Conservation (phyloP, 2,329 filamentous ascomycete species). For the Trichoderma sp. region DNA sequence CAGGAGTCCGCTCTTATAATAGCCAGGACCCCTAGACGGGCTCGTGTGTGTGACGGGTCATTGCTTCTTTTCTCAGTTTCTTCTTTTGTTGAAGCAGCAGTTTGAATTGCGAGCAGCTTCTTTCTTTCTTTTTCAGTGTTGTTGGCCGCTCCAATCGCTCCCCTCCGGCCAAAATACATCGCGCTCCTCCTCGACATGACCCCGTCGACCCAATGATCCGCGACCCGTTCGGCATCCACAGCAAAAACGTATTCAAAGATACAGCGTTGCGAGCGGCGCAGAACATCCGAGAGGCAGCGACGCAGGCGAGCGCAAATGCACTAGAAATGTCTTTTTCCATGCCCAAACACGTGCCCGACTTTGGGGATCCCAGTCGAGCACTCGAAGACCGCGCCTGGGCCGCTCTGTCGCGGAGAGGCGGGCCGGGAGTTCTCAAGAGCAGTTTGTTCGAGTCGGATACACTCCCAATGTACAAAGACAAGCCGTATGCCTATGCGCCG, state of each 20-base stretch:
- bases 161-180: not conserved
- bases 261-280: conserved; percentile 49
- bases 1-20: not conserved
- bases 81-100: not conserved
- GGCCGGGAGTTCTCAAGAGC: conserved; percentile 46
- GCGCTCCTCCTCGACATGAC: conserved; percentile 31
- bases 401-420: conserved; percentile 42
- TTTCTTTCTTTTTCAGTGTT: not conserved
- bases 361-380: conserved; percentile 63
- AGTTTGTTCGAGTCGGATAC: conserved; percentile 58
- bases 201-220: conserved; percentile 40
- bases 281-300: conserved; percentile 49
- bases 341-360: conserved; percentile 70
- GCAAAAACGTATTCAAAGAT: conserved; percentile 49
- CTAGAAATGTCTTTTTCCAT: conserved; percentile 66
- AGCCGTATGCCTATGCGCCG: conserved; percentile 75
- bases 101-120: not conserved
- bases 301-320: conserved; percentile 51
- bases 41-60: conserved; percentile 4
- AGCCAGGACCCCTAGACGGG: conserved; percentile 17
- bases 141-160: not conserved
- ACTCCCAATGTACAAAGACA: conserved; percentile 98
- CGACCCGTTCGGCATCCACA: conserved; percentile 48
- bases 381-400: conserved; percentile 69
- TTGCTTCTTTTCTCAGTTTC: not conserved